These are phyloP conservation scores for Alloteropsis semialata DNA, from an alignment of 176 grass and related monocot genomes.

Conservation along the genomic window DNA sequence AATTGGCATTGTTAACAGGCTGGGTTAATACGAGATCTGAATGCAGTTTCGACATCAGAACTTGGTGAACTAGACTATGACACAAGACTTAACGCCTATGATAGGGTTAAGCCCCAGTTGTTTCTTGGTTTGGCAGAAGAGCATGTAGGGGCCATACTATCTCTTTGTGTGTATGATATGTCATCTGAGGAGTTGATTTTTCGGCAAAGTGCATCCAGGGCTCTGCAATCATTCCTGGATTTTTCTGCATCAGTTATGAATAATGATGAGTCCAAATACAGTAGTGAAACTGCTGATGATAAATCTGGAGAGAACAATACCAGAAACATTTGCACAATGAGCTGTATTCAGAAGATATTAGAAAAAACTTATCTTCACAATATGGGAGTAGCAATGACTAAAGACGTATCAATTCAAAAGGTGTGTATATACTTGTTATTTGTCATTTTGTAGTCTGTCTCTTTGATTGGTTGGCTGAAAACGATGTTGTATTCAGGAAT, in stretches of 20 bases:
- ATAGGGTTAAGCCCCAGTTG: conserved; percentile 45
- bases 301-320: conserved; percentile 22
- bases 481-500: conserved; percentile 60
- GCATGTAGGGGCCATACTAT: conserved; percentile 68
- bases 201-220: conserved; percentile 86
- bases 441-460: not conserved
- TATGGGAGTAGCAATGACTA: conserved; percentile 79
- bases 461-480: conserved; percentile 11
- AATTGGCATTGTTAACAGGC: conserved; percentile 46
- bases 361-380: conserved; percentile 77
- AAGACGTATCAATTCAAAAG: conserved; percentile 82
- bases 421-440: conserved; percentile 32
- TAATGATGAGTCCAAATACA: conserved; percentile 39
- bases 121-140: conserved; percentile 68
- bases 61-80: conserved; percentile 87
- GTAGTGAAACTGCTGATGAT: conserved; percentile 6
- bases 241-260: conserved; percentile 66
- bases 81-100: conserved; percentile 63
- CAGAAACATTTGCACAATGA: conserved; percentile 48
- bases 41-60: conserved; percentile 83
- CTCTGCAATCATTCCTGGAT: conserved; percentile 68
- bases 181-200: conserved; percentile 85
- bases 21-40: conserved; percentile 64
- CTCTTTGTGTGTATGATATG: conserved; percentile 93
- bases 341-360: conserved; percentile 58